Evolutionary conservation across 768 basidiomycete species (phyloP), one percentile per base, ranked within the genome.

Genomic region (Crucibulum laeve): DNA sequence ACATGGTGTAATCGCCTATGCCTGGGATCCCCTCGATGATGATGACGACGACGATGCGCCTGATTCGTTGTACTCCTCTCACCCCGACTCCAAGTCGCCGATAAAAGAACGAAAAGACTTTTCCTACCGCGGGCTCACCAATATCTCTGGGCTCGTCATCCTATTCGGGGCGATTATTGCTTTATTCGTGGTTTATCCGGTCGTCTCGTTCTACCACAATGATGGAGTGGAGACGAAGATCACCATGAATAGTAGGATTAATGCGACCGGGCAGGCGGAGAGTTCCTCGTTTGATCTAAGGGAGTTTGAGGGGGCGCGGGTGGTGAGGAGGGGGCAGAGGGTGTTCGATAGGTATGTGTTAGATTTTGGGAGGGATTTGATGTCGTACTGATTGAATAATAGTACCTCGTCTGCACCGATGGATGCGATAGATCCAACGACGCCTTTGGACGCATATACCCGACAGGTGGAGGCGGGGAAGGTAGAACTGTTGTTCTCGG

Each of bases 181-280:
- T 17, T 68, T 95, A 3, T 95, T 94, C 58, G 78, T 87, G 39
- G 75, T 79, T 21, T 92, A 87, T 54, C 92, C 92, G 0, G 71
- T 92, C n/a, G 53, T 61, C 25, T 52, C 50, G 23, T 76, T 70
- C 35, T 71, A 70, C 50, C 54, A 52, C 5, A 58, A 70, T 45
- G 58, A 70, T 43, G 55, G 60, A 1, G 56, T 59, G 19, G 66
- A 61, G 25, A 44, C 50, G 43, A 56, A 73, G 26, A 82, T 82
- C 43, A 70, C 76, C 25, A 71, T 74, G 11, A 87, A 84, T 46
- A 74, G 75, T 6, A 57, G 63, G 42, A 78, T 84, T 43, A 89
- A 88, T 55, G 56, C 71, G 11, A 82, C 83, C 0, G 84, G 84
- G 1, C 85, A 88, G 63, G 77, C 82, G 0, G 68, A 73, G 0